Evolutionary conservation across 768 basidiomycete genomes (phyloP), one percentile per base, ranked within the genome.

Genomic region (Neoboletus brunneissimus): DNA sequence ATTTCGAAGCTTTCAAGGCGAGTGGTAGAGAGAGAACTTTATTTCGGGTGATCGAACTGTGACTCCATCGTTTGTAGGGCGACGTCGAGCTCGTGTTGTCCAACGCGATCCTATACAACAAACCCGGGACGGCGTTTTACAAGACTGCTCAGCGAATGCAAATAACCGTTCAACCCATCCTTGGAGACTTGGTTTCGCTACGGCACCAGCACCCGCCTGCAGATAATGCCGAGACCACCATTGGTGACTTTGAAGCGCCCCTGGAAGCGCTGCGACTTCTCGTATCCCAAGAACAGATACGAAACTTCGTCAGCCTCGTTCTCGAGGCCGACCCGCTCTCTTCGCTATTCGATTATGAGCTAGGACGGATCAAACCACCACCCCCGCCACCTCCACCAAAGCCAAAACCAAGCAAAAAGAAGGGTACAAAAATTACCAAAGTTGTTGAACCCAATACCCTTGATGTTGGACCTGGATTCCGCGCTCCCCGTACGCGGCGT

Each of bases 81-180:
- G 96, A 99, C 67, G 75, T 94, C n/a, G 72, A 82, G 34, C 82
- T 98, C 16, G 92, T 98, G 16, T 72, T 92, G 27, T 77, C 84
- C 54, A 99, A 98, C 63, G 95, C 95, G 2, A 80, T 91, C 43
- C 69, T 83, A 8, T 99, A 98, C 72, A 98, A 99, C 70, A 82
- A 84, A 59, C 73, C 82, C 0, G 87, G 85, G n/a, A 85, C 88
- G 0, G 60, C 79, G 0, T 86, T 86, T 67, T 82, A 91, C 74
- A 87, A 84, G 64, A 73, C 81, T 6, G 94, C 96, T 0, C 70
- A 78, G 16, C 75, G 83, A 40, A 84, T 97, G 57, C 81, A 83
- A 64, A 73, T 68, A 3, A 67, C 66, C 37, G 66, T 76, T 35
- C 67, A 67, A 22, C 74, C 77, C 1, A 68, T 82, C 48, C 66